Conservation (phyloP, 2,329 filamentous ascomycete species). For the Verticillium longisporum region DNA sequence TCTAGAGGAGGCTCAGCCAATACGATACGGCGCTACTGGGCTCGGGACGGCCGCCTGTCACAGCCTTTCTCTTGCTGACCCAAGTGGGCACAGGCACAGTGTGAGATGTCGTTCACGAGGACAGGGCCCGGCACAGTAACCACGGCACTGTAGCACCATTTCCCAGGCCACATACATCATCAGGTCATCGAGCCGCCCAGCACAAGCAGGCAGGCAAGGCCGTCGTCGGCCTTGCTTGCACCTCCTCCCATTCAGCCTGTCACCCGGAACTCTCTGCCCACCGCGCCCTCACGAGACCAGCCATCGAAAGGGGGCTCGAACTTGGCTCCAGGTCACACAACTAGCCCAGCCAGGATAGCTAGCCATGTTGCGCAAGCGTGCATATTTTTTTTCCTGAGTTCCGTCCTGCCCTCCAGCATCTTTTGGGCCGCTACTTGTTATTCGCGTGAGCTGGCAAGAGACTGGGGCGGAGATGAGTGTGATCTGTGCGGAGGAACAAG, state of each 20-base stretch:
- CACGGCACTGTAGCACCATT: background rate
- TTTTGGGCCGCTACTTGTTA: background rate
- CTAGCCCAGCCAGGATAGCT: background rate
- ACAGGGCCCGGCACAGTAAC: background rate
- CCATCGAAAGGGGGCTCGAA: background rate
- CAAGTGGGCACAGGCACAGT: background rate
- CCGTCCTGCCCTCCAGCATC: background rate
- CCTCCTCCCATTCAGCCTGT: background rate
- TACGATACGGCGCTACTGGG: background rate
- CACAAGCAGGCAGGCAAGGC: background rate
- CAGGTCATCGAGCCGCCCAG: background rate
- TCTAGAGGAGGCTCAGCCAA: background rate
- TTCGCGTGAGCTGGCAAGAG: background rate
- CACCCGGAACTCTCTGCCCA: background rate
- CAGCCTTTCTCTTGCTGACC: background rate
- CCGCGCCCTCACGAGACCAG: background rate
- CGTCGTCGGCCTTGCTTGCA: background rate
- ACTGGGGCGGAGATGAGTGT: background rate
- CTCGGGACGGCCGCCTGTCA: background rate
- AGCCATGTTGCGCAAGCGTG: background rate
- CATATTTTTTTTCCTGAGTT: background rate
- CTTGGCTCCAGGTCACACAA: background rate
- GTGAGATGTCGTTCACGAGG: background rate
- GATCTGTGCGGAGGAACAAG: background rate
- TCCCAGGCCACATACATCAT: background rate